These are phyloP conservation scores for Sphagnum contortum DNA, from an alignment of 225 moss, liverwort and hornwort genomes.

Conservation along the genomic window DNA sequence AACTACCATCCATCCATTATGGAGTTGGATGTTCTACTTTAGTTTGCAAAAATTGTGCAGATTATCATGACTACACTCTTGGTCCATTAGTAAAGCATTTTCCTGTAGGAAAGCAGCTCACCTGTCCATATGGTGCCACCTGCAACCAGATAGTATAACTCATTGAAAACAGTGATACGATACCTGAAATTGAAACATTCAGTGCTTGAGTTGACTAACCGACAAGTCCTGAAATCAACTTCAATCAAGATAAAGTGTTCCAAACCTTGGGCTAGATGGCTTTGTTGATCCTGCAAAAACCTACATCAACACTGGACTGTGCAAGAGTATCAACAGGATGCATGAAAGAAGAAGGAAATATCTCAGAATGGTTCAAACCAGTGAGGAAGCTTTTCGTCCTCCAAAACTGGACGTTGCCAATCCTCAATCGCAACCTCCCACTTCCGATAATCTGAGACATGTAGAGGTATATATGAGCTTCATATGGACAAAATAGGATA, in stretches of 20 bases:
- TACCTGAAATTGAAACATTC: slow-evolving; percentile 45
- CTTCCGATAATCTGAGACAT: slow-evolving; percentile 51
- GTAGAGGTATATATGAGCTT: too few relatives aligned
- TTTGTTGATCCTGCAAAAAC: too few relatives aligned
- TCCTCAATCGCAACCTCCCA: slow-evolving; percentile 91
- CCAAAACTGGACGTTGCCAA: slow-evolving; percentile 74
- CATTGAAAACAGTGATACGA: slow-evolving; percentile 91
- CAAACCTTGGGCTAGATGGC: background rate
- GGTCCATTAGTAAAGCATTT: slow-evolving; percentile 1
- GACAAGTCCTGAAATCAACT: background rate
- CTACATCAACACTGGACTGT: too few relatives aligned
- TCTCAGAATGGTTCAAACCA: too few relatives aligned
- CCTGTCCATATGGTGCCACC: slow-evolving; percentile 99
- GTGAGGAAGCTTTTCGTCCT: slow-evolving; percentile 58
- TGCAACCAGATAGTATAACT: slow-evolving; percentile 95
- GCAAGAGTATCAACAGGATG: too few relatives aligned
- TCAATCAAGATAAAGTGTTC: background rate
- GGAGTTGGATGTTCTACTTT: background rate
- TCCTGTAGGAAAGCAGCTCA: slow-evolving; percentile 10
- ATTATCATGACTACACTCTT: background rate
- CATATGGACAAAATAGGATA: too few relatives aligned
- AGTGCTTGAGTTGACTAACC: background rate
- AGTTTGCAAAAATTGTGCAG: background rate
- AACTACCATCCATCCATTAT: background rate
- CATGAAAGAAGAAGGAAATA: background rate